Base-by-base conservation (phyloP, 176 grass and related monocot genomes). In the Carex parvula region DNA sequence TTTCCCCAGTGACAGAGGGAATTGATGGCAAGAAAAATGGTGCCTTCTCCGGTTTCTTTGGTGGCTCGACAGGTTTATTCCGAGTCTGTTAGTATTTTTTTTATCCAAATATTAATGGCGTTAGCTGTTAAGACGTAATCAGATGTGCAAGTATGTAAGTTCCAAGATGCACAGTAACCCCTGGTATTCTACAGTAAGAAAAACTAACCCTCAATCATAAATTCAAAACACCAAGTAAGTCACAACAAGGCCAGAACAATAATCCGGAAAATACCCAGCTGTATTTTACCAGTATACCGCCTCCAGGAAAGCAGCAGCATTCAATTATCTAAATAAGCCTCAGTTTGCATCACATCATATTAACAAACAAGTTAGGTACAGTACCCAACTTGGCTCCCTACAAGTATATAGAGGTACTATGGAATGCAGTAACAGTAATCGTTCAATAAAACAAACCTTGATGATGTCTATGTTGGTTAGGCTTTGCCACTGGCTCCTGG, bases 381-480 rank as follows among this genome's bases (percentile, higher is more conserved):
- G 12, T 65, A 83, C 42, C 71, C 46, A 75, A 26, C 20, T 54
- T 75, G 42, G 46, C 53, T 53, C 48, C 32, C 12, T 54, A 75
- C 20, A 75, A 6, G 46, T 54, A 75, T 26, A 3, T 18, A 56
- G 24, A 57, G 52, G 24, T 33, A 84, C 1, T 63, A 85, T 84
- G 64, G 61, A 84, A 79, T 50, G 61, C 60, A 17, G 30, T 67
- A 71, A 84, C 9, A 59, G 79, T 3, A 79, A 53, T 30, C 5
- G 15, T 64, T 73, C 48, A 92, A 72, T 18, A 14, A 67, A 87
- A 80, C 82, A 55, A 77, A 95, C 96, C 93, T 95, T 99, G 85
- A 99, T 99, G 81, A 99, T 95, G 80, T 99, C 96, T 86, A 99
- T 88, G 86, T 99, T 99, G 37, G 93, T 92, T 64, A 95, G 88